Conservation (phyloP, 805 yeast species). For the Saccharomycopsis sp. region DNA sequence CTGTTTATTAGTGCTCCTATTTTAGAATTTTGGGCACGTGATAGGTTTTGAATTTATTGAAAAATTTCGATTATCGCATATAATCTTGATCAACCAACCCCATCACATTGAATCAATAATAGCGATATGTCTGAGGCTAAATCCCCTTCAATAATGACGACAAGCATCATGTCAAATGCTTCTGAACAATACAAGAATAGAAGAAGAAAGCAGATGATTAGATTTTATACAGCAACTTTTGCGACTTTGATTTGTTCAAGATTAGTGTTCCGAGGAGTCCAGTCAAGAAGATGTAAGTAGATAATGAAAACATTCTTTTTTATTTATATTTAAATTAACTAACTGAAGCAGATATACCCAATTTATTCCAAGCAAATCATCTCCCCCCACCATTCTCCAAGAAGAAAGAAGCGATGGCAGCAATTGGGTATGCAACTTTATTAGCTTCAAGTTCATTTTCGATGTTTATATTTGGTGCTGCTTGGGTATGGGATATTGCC, state of each 20-base stretch:
- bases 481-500: slow-evolving; percentile 76
- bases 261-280: slow-evolving; percentile 67
- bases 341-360: slow-evolving; percentile 53
- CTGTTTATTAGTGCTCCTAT: too few species aligned
- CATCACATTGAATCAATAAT: neutral
- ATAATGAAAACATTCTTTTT: too few species aligned
- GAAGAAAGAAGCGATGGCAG: slow-evolving; percentile 77
- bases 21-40: neutral
- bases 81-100: neutral
- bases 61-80: too few species aligned
- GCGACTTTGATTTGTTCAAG: slow-evolving; percentile 66
- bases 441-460: slow-evolving; percentile 66
- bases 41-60: neutral
- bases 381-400: slow-evolving; percentile 78
- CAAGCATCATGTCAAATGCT: slow-evolving; percentile 10
- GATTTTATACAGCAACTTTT: slow-evolving; percentile 67
- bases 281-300: slow-evolving; percentile 56
- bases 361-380: slow-evolving; percentile 76
- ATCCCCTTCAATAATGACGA: neutral
- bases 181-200: slow-evolving; percentile 47
- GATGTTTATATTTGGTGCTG: slow-evolving; percentile 65
- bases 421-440: slow-evolving; percentile 74
- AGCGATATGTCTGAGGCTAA: neutral
- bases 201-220: slow-evolving; percentile 62
- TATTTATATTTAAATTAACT: too few species aligned